These are phyloP conservation scores for Ustilago loliicola DNA, from an alignment of 1,284 basidiomycete species.

Conservation along the genomic window DNA sequence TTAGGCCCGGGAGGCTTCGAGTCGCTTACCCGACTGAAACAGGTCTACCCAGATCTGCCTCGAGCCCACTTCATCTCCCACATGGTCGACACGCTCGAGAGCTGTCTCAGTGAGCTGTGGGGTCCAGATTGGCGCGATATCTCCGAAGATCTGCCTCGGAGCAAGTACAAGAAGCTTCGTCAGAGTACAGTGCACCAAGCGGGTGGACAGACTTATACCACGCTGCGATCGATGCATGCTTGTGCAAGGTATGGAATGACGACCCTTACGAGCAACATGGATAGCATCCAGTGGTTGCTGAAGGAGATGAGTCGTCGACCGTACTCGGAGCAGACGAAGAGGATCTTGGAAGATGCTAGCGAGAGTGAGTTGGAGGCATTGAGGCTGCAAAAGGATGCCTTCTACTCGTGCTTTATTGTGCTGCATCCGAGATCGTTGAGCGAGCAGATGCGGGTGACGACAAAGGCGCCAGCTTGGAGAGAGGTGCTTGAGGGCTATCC, in stretches of 20 bases:
- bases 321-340: slow-evolving; percentile 21
- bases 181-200: slow-evolving; percentile 40
- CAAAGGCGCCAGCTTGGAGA: slow-evolving; percentile 33
- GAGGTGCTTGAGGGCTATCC: slow-evolving; percentile 43
- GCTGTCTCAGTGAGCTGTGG: slow-evolving; percentile 43
- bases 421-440: slow-evolving; percentile 55
- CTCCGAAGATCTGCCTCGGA: slow-evolving; percentile 33
- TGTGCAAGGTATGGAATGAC: slow-evolving; percentile 48
- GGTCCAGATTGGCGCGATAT: slow-evolving; percentile 45
- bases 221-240: slow-evolving; percentile 31
- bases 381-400: slow-evolving; percentile 4
- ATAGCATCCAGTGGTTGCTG: slow-evolving; percentile 59
- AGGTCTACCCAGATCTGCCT: slow-evolving; percentile 40
- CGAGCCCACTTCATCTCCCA: slow-evolving; percentile 49
- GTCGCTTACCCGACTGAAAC: slow-evolving; percentile 18
- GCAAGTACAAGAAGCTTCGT: slow-evolving; percentile 42
- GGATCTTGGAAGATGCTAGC: slow-evolving; percentile 7
- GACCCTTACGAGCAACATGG: slow-evolving; percentile 56
- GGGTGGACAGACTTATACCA: slow-evolving; percentile 41
- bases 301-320: slow-evolving; percentile 42
- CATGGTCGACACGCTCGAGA: slow-evolving; percentile 40
- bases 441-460: slow-evolving; percentile 56
- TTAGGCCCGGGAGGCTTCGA: slow-evolving; percentile 37
- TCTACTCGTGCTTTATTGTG: slow-evolving; percentile 36
- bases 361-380: slow-evolving; percentile 10